Evolutionary conservation across 2,329 filamentous ascomycete species (phyloP).

Genomic region (Metarhizium guizhouense): DNA sequence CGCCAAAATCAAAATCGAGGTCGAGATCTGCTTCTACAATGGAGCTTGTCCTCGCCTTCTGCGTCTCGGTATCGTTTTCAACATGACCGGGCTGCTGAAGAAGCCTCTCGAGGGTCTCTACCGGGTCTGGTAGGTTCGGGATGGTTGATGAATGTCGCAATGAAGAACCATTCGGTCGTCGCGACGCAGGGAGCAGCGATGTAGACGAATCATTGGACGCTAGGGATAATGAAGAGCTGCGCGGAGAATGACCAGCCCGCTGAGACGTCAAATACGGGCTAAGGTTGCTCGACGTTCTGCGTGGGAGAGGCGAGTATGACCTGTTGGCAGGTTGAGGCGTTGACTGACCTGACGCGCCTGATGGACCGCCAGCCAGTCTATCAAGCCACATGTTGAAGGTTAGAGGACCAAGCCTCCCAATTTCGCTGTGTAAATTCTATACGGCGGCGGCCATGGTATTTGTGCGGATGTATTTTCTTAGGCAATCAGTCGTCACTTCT

Average conservation of each 20-base stretch:
- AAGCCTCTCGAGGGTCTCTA: conserved; percentile 55
- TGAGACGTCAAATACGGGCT: conserved; percentile 60
- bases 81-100: conserved; percentile 21
- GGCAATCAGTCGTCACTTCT: background rate
- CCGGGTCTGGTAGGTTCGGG: conserved; percentile 52
- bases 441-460: background rate
- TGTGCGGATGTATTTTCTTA: background rate
- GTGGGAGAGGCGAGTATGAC: conserved; percentile 61
- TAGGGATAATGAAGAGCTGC: conserved; percentile 73
- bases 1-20: conserved; percentile 68
- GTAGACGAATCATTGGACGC: conserved; percentile 66
- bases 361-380: conserved; percentile 62
- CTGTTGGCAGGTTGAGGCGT: conserved; percentile 56
- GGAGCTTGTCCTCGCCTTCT: conserved; percentile 4
- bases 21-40: conserved; percentile 47
- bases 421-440: background rate
- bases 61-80: conserved; percentile 5
- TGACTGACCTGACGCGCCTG: conserved; percentile 47
- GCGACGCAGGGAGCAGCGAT: conserved; percentile 60
- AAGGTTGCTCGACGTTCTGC: conserved; percentile 58
- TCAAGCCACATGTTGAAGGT: conserved; percentile 72
- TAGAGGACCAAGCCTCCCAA: background rate
- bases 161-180: conserved; percentile 57
- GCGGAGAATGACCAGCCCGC: conserved; percentile 57
- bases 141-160: conserved; percentile 49